Conservation (phyloP, 768 basidiomycete genomes). For the Cyclocybe aegerita region DNA sequence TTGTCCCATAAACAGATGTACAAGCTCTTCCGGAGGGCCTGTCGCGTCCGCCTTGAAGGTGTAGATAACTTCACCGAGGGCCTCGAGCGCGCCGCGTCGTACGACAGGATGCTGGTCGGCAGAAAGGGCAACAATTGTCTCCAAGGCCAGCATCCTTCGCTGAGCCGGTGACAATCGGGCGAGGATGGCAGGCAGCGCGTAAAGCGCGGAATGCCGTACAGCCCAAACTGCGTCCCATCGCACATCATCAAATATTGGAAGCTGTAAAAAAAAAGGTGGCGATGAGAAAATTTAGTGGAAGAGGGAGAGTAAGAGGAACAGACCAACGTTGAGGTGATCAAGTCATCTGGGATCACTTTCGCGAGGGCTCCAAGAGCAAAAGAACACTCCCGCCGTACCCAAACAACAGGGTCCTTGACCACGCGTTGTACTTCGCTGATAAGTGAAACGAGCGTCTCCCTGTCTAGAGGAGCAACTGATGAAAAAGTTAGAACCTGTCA, state of each 20-base stretch:
- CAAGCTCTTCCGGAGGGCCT: conserved; percentile 73
- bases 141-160: conserved; percentile 64
- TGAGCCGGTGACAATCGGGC: conserved; percentile 57
- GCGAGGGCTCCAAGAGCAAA: conserved; percentile 88
- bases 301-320: conserved; percentile 18
- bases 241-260: conserved; percentile 76
- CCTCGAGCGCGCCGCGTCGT: conserved; percentile 78
- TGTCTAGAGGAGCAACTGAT: conserved; percentile 52
- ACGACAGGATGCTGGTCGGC: conserved; percentile 66
- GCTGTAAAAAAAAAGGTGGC: conserved; percentile 38
- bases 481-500: conserved; percentile 7
- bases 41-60: conserved; percentile 54
- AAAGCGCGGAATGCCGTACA: conserved; percentile 86
- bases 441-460: conserved; percentile 60
- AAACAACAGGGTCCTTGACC: conserved; percentile 63
- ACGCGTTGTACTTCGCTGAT: conserved; percentile 75
- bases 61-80: conserved; percentile 86
- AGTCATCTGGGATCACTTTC: conserved; percentile 79
- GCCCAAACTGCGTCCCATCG: conserved; percentile 71
- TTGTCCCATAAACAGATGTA: conserved; percentile 76
- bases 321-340: conserved; percentile 65
- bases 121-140: conserved; percentile 62
- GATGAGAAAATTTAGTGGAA: background rate
- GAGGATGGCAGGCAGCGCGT: conserved; percentile 80
- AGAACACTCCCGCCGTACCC: conserved; percentile 83